Evolutionary conservation across 2,329 filamentous ascomycete genomes (phyloP).

Genomic region (Geoglossum cookeanum): DNA sequence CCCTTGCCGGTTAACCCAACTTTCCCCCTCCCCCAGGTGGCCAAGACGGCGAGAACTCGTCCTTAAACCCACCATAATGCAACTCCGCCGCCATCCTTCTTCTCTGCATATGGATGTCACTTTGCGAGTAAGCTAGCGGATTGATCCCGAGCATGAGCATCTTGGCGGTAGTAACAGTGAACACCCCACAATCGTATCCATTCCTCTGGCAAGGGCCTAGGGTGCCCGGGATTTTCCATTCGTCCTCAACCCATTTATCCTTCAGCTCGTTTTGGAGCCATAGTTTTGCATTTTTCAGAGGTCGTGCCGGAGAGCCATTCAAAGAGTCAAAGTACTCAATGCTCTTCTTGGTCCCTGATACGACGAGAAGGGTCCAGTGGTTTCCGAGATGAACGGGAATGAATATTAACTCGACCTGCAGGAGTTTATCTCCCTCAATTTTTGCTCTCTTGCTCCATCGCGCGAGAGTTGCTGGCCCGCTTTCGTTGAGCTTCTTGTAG

Average conservation of each 20-base stretch:
- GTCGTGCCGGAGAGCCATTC: slow-evolving; percentile 15
- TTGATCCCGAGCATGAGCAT: slow-evolving; percentile 26
- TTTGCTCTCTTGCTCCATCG: slow-evolving; percentile 28
- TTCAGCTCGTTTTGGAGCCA: slow-evolving; percentile 26
- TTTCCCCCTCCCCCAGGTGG: not conserved
- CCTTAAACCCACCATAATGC: slow-evolving; percentile 24
- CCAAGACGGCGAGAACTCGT: slow-evolving; percentile 20
- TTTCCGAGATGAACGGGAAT: slow-evolving; percentile 25
- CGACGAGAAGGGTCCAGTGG: slow-evolving; percentile 30
- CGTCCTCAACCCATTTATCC: slow-evolving; percentile 16
- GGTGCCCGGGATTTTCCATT: slow-evolving; percentile 24
- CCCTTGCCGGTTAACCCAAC: not conserved
- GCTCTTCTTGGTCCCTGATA: slow-evolving; percentile 22
- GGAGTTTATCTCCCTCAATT: slow-evolving; percentile 24
- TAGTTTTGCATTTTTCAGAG: slow-evolving; percentile 20
- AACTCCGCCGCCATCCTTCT: slow-evolving; percentile 29
- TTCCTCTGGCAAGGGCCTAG: slow-evolving; percentile 24
- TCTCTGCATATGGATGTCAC: slow-evolving; percentile 23
- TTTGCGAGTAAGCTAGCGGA: slow-evolving; percentile 22
- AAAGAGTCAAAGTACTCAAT: slow-evolving; percentile 31
- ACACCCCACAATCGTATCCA: slow-evolving; percentile 30
- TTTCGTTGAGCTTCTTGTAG: slow-evolving; percentile 10
- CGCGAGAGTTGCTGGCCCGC: slow-evolving; percentile 10
- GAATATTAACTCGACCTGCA: slow-evolving; percentile 27
- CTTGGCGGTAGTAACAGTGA: slow-evolving; percentile 29